Percentiles rank a stretch among this genome's conserved stretches.
Conservation (phyloP, 148 eudicot species). For the Rhododendron ovatum region DNA sequence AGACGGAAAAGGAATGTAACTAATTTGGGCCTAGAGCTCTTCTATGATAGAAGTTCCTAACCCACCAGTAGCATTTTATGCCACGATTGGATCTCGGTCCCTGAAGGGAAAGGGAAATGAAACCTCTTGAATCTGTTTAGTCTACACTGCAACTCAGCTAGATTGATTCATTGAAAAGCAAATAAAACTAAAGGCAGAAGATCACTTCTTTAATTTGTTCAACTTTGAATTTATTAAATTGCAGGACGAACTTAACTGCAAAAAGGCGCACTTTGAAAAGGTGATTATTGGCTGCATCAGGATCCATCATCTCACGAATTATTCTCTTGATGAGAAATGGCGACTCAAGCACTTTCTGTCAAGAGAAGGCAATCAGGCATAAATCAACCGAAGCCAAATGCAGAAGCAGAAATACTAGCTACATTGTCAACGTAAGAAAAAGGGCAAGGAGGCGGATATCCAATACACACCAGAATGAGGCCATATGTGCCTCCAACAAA, state of each 20-base stretch:
- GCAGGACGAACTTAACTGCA: conserved; percentile 39
- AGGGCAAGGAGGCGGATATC: background rate
- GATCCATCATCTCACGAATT: conserved; percentile 41
- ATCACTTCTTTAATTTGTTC: background rate
- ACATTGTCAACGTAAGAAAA: background rate
- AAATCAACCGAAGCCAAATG: background rate
- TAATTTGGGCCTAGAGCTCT: background rate
- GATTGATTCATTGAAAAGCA: background rate
- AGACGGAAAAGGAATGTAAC: background rate
- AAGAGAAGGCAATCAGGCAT: conserved; percentile 1
- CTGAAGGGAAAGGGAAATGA: background rate
- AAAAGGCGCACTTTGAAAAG: conserved; percentile 37
- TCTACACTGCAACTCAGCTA: background rate
- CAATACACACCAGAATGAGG: conserved; percentile 27
- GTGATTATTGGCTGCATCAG: conserved; percentile 34
- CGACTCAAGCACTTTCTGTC: conserved; percentile 36
- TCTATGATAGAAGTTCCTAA: background rate
- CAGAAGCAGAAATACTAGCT: background rate
- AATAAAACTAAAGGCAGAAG: background rate
- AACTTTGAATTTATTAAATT: background rate
- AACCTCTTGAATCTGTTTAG: background rate
- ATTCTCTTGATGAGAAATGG: conserved; percentile 36
- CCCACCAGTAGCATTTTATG: background rate
- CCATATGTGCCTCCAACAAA: conserved; percentile 36
- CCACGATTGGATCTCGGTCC: background rate